phyloP scores from a whole-genome alignment of 257 asterid genomes.

The Gentiana macrophylla region DNA sequence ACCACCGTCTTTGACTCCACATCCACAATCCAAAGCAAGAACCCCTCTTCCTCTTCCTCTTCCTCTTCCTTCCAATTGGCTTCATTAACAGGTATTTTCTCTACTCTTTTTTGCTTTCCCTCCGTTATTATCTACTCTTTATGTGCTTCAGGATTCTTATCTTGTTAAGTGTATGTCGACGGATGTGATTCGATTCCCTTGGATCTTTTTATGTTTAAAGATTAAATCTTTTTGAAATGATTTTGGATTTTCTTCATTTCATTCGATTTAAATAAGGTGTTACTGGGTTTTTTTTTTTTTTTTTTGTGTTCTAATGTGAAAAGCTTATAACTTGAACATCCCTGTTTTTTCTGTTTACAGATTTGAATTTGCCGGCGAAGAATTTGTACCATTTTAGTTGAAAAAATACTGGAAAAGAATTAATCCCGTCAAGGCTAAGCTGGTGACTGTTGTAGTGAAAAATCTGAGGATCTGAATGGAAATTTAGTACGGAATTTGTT shows the following conservation, averaged over 20 bases:
- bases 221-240: neutral
- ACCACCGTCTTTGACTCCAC: neutral
- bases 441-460: constrained; percentile 3
- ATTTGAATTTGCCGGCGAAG: constrained; percentile 2
- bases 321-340: constrained; percentile 12
- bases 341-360: constrained; percentile 5
- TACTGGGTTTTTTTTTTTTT: constrained; percentile 11
- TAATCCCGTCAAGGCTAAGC: neutral
- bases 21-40: too few species aligned
- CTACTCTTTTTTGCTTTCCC: too few species aligned
- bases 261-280: neutral
- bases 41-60: too few species aligned
- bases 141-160: too few species aligned
- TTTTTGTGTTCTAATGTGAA: constrained; percentile 2
- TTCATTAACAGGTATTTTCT: too few species aligned
- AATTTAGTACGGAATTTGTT: constrained; percentile 19
- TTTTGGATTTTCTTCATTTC: neutral
- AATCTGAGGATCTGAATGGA: constrained; percentile 43
- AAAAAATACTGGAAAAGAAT: constrained; percentile 7
- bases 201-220: neutral
- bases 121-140: too few species aligned
- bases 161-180: too few species aligned
- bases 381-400: neutral
- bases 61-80: too few species aligned
- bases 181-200: too few species aligned